Evolutionary conservation across 345 rosid genomes (phyloP).

Genomic region (Anastatica hierochuntica): DNA sequence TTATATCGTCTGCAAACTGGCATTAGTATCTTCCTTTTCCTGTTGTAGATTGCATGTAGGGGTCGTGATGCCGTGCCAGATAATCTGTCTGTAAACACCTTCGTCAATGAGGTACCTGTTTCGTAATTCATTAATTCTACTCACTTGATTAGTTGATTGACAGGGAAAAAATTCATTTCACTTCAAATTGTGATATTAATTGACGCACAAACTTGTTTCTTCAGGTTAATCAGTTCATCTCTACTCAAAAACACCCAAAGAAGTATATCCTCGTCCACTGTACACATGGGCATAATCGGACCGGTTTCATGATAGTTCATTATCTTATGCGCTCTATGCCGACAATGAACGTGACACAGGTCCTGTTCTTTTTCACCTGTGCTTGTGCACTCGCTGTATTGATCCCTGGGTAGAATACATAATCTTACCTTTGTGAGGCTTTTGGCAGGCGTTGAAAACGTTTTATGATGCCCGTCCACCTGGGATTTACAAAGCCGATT

Average conservation of each 20-base stretch:
- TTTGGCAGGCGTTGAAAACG: conserved; percentile 60
- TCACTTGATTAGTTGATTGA: neutral
- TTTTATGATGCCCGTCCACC: conserved; percentile 95
- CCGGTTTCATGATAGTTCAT: conserved; percentile 94
- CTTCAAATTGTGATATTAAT: too few relatives aligned
- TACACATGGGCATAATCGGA: conserved; percentile 97
- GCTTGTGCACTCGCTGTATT: neutral
- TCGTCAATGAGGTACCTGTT: conserved; percentile 61
- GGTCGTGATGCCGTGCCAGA: conserved; percentile 94
- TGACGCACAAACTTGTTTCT: neutral
- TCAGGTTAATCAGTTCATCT: conserved; percentile 69
- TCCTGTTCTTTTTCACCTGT: neutral
- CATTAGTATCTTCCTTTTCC: conserved; percentile 13
- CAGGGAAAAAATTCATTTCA: too few relatives aligned
- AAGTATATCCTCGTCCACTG: conserved; percentile 89
- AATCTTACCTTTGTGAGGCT: conserved; percentile 3
- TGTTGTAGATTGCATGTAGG: conserved; percentile 71
- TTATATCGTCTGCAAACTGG: neutral
- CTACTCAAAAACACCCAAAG: conserved; percentile 67
- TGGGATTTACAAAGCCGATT: conserved; percentile 90
- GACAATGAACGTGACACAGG: conserved; percentile 71
- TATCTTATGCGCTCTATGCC: conserved; percentile 77
- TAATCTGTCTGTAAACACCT: conserved; percentile 72
- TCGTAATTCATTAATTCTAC: neutral
- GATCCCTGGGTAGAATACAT: neutral